These are phyloP conservation scores for Pleurotus tuber-regium DNA, from an alignment of 768 basidiomycete genomes.

Conservation along the genomic window DNA sequence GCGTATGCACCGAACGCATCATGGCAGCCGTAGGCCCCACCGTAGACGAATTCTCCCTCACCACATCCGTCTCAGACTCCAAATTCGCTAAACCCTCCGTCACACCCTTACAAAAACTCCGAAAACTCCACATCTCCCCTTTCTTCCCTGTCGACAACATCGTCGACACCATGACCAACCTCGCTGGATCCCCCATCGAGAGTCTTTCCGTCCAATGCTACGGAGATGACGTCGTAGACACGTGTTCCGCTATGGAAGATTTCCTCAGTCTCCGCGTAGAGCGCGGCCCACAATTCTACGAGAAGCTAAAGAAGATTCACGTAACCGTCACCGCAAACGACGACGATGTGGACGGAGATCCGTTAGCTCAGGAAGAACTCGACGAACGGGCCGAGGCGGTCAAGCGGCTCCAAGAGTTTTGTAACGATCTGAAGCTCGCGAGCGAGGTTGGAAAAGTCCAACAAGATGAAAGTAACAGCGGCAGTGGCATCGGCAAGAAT, in stretches of 20 bases:
- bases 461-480: no score
- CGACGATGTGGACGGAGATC: constrained; percentile 7
- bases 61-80: constrained; percentile 41
- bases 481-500: no score
- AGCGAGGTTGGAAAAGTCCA: constrained; percentile 35
- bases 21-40: constrained; percentile 56
- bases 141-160: constrained; percentile 62
- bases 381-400: constrained; percentile 39
- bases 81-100: constrained; percentile 39
- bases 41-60: constrained; percentile 54
- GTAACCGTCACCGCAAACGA: constrained; percentile 42
- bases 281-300: constrained; percentile 46
- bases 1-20: constrained; percentile 55
- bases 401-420: constrained; percentile 45
- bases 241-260: constrained; percentile 52
- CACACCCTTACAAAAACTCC: constrained; percentile 48
- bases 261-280: constrained; percentile 53
- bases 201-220: constrained; percentile 56
- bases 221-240: constrained; percentile 62
- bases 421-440: constrained; percentile 43
- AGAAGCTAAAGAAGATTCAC: constrained; percentile 46
- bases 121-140: constrained; percentile 56
- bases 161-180: constrained; percentile 55
- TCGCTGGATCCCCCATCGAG: constrained; percentile 60
- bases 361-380: constrained; percentile 32